These are phyloP conservation scores for Stephania cephalantha DNA, from an alignment of 164 flowering plant genomes.

Conservation along the genomic window DNA sequence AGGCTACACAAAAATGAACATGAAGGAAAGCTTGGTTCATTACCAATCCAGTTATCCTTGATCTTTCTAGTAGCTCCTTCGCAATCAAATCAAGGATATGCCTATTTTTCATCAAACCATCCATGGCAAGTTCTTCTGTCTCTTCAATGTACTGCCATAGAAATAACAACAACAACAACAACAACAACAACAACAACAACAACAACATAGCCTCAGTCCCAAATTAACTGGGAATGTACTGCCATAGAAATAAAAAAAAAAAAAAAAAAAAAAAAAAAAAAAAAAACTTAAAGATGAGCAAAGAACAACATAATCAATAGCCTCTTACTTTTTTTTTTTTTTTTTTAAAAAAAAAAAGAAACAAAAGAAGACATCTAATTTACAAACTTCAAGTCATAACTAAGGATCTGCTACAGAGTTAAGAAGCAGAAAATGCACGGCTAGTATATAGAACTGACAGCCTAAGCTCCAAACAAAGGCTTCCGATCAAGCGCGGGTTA, in stretches of 20 bases:
- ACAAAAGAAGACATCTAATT: background rate
- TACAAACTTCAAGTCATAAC: background rate
- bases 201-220: too few species aligned
- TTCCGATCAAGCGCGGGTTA: background rate
- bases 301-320: too few species aligned
- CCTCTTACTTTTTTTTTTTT: background rate
- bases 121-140: slow-evolving; percentile 88
- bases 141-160: slow-evolving; percentile 83
- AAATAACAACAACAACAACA: too few species aligned
- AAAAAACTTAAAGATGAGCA: too few species aligned
- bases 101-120: slow-evolving; percentile 61
- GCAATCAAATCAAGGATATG: slow-evolving; percentile 69
- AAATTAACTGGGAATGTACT: too few species aligned
- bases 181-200: too few species aligned
- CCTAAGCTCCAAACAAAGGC: background rate
- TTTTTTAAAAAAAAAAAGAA: background rate
- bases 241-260: too few species aligned
- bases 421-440: background rate
- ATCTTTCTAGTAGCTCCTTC: slow-evolving; percentile 50
- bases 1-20: background rate
- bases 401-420: too few species aligned
- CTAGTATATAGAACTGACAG: background rate
- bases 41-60: slow-evolving; percentile 95
- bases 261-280: too few species aligned
- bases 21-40: background rate